Base-by-base conservation (phyloP, 2,329 filamentous ascomycete genomes). In the Aspergillus fumigatiaffinis region DNA sequence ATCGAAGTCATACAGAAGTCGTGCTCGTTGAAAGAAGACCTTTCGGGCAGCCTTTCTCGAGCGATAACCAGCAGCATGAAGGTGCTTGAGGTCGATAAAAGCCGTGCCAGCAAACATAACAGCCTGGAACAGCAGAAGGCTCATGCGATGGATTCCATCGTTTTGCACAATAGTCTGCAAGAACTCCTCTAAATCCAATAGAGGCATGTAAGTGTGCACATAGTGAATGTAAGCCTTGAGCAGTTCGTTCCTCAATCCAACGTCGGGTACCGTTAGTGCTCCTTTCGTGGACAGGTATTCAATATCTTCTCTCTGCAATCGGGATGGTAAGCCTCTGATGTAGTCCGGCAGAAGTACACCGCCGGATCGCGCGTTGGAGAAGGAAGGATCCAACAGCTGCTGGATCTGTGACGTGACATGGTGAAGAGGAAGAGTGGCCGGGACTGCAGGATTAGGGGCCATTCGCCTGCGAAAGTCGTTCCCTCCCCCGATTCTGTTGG, bases 41-140 rank as follows among this genome's bases (percentile, higher is more conserved):
- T 92, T 94, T 61, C 93, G 84, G 9, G 93, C 92, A 57, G 86
- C 86, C 76, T 94, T 93, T 50, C 92, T 83, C 23, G 84, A 88
- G 7, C 83, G 74, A 69, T 91, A 96, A 1, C 93, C 93, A 23
- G 89, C 91, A 51, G 87, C 84, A 38, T 84, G 85, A 50, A 97
- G 80, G 68, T 87, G 82, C 56, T 87, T 84, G 77, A 91, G 88
- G 66, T 94, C 91, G 56, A 96, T 87, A 71, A 94, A 96, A 0
- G 92, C 91, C 2, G 90, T 90, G 1, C 90, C 92, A 1, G 91
- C 88, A 71, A 97, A 97, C 91, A 97, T 96, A 68, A 96, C 88
- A 10, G 92, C 90, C 71, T 97, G 93, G 74, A 96, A 97, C 1
- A 97, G 79, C 57, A 97, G 84, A 66, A 97, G 78, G 76, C 92